A percentile compares a stretch with the other conserved stretches of the same genome.
phyloP scores from a whole-genome alignment of 768 basidiomycete genomes.

The Mrakia frigida region DNA sequence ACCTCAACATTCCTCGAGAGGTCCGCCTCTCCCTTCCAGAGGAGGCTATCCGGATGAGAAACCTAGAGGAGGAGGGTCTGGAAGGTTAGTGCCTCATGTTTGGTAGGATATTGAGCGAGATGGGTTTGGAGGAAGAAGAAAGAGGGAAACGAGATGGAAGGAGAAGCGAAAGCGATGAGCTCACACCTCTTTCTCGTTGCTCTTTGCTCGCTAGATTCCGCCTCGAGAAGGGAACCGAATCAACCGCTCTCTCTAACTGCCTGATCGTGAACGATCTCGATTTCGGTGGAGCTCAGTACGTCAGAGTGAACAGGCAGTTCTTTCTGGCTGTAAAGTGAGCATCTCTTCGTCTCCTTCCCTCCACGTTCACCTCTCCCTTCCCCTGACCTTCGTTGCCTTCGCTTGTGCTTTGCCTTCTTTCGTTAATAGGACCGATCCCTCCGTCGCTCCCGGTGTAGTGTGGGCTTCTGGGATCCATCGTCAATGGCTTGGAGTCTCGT shows the following conservation, averaged over 20 bases:
- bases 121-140: background rate
- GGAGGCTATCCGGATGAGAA: constrained; percentile 14
- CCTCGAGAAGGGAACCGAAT: constrained; percentile 27
- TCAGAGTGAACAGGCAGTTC: constrained; percentile 28
- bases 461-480: constrained; percentile 75
- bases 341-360: background rate
- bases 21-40: background rate
- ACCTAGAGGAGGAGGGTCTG: constrained; percentile 5
- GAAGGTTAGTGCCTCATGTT: background rate
- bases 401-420: background rate
- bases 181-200: constrained; percentile 15
- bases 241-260: constrained; percentile 30
- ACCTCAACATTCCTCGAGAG: background rate
- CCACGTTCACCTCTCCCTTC: background rate
- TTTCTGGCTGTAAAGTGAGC: constrained; percentile 26
- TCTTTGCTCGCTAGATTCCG: constrained; percentile 27
- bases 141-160: background rate
- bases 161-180: constrained; percentile 2
- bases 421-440: constrained; percentile 41
- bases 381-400: background rate
- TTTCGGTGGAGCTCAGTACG: constrained; percentile 19
- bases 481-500: constrained; percentile 82
- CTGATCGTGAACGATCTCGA: constrained; percentile 25
- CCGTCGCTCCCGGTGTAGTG: constrained; percentile 61
- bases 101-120: background rate